phyloP scores from a whole-genome alignment of 257 asterid species.

The Fraxinus anomala region DNA sequence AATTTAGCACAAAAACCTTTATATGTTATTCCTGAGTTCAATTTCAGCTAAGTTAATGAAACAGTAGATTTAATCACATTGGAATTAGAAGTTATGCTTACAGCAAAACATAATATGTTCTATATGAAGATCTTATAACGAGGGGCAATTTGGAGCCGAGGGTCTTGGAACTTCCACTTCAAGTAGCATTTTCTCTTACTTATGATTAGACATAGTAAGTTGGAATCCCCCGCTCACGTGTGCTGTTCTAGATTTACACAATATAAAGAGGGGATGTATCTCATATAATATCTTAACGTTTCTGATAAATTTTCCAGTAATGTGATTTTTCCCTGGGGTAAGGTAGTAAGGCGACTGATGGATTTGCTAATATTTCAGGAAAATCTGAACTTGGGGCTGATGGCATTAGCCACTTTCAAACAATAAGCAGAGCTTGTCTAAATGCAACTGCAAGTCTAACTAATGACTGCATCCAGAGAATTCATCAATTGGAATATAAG shows the following conservation, averaged over 20 bases:
- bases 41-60: not conserved
- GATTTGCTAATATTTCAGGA: conserved; percentile 47
- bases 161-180: not conserved
- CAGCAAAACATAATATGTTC: not conserved
- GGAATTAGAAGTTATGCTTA: not conserved
- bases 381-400: conserved; percentile 55
- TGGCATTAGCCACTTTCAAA: conserved; percentile 42
- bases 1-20: not conserved
- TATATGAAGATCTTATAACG: not conserved
- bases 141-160: not conserved
- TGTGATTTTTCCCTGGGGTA: conserved; percentile 20
- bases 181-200: not conserved
- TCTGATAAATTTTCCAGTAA: conserved; percentile 7
- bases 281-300: not conserved
- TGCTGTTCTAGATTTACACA: not conserved
- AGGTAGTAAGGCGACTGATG: conserved; percentile 27
- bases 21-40: not conserved
- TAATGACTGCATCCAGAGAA: conserved; percentile 57
- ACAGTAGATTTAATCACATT: not conserved
- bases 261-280: not conserved
- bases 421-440: conserved; percentile 68
- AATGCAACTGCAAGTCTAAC: conserved; percentile 60
- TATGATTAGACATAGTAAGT: not conserved
- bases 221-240: not conserved
- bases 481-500: conserved; percentile 69